phyloP scores from a whole-genome alignment of 2,329 filamentous ascomycete species.

The Xylaria sp. region DNA sequence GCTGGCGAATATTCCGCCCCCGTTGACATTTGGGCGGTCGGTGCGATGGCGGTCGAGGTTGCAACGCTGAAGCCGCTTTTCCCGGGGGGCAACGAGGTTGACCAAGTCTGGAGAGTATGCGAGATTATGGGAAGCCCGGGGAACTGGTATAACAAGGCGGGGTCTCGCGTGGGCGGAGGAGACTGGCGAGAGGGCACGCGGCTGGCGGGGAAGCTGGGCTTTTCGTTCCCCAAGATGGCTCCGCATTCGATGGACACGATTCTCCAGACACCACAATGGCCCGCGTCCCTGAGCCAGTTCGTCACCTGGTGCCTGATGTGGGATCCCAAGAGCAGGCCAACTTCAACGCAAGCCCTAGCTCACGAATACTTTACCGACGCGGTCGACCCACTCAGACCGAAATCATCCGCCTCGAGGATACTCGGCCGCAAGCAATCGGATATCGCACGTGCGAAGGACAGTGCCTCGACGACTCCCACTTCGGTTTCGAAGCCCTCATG shows the following conservation, averaged over 20 bases:
- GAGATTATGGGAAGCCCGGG: constrained; percentile 99
- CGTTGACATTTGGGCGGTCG: constrained; percentile 97
- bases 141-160: constrained; percentile 95
- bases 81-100: constrained; percentile 96
- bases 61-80: constrained; percentile 96
- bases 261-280: constrained; percentile 89
- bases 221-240: constrained; percentile 99
- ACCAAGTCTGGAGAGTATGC: constrained; percentile 98
- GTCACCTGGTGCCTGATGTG: constrained; percentile 99
- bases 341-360: constrained; percentile 88
- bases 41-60: constrained; percentile 97
- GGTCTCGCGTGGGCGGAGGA: constrained; percentile 84
- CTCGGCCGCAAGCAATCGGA: constrained; percentile 91
- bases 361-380: constrained; percentile 96
- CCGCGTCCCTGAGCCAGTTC: constrained; percentile 81
- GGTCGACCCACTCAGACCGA: constrained; percentile 88
- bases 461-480: constrained; percentile 57
- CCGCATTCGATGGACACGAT: constrained; percentile 96
- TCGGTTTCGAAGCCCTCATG: constrained; percentile 89
- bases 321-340: constrained; percentile 91
- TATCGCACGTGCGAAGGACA: constrained; percentile 70
- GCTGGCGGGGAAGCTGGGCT: constrained; percentile 92
- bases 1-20: constrained; percentile 97
- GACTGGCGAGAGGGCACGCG: constrained; percentile 96
- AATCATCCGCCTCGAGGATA: constrained; percentile 82